Conservation (phyloP, 306 rosid species). For the Malus domestica region DNA sequence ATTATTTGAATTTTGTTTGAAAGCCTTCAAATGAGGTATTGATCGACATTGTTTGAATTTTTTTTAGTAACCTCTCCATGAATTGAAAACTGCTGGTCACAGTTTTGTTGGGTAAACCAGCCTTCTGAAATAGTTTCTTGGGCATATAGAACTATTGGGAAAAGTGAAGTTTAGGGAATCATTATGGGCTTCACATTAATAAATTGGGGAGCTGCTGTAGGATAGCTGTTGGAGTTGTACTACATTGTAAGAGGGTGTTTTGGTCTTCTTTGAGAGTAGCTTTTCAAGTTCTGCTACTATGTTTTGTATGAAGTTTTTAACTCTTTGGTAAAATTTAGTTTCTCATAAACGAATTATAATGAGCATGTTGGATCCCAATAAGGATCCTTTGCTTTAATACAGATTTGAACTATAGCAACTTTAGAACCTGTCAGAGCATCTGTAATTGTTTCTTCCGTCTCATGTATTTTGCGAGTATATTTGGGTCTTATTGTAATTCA, state of each 20-base stretch:
- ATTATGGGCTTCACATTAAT: neutral
- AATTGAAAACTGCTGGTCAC: neutral
- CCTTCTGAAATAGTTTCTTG: neutral
- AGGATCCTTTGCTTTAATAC: neutral
- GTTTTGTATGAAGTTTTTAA: neutral
- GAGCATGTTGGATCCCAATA: neutral
- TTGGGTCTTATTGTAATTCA: conserved; percentile 5
- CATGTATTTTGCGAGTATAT: neutral
- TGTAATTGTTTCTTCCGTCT: neutral
- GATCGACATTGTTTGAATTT: neutral
- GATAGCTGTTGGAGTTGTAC: neutral
- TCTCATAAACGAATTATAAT: neutral
- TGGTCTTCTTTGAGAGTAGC: neutral
- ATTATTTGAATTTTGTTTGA: neutral
- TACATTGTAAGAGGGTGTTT: neutral
- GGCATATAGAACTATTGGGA: neutral
- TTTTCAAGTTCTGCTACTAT: neutral
- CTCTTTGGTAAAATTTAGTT: neutral
- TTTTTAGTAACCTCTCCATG: neutral
- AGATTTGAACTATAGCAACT: neutral
- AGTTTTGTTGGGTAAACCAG: neutral
- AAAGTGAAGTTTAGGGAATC: neutral
- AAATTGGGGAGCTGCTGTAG: neutral
- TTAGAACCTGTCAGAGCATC: neutral
- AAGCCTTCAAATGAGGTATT: neutral